Percentiles rank a stretch among this genome's conserved stretches.
Evolutionary conservation across 148 eudicot genomes (phyloP).

Genomic region (Rhododendron griersonianum): DNA sequence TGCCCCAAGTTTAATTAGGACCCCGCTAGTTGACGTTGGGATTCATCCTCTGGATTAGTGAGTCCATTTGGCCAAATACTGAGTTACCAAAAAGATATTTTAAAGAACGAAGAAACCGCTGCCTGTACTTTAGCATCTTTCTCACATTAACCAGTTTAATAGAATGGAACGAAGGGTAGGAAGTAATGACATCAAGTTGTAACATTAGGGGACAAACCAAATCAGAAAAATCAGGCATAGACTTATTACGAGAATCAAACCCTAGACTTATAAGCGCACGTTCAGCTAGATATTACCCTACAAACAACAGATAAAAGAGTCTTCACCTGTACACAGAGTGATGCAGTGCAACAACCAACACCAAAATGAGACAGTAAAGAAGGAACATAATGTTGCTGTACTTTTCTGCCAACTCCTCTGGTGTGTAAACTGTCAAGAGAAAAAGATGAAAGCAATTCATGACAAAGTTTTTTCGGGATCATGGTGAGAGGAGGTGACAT

Average conservation of each 20-base stretch:
- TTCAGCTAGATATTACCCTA: not conserved
- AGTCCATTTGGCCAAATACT: not conserved
- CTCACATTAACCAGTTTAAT: not conserved
- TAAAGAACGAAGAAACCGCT: not conserved
- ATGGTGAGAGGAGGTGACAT: not conserved
- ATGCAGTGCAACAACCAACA: conserved; percentile 61
- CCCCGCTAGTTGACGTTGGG: not conserved
- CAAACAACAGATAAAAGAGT: not conserved
- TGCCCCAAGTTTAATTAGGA: not conserved
- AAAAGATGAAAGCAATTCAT: not conserved
- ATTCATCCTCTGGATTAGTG: not conserved
- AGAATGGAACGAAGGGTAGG: not conserved
- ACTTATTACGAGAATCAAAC: not conserved
- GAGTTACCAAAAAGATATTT: not conserved
- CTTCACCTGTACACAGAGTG: conserved; percentile 85
- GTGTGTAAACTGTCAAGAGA: conserved; percentile 69
- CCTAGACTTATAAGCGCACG: not conserved
- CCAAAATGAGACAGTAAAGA: conserved; percentile 73
- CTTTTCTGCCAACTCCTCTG: conserved; percentile 91
- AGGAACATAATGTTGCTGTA: conserved; percentile 75
- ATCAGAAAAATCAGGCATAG: not conserved
- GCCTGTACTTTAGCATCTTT: not conserved
- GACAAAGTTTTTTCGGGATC: too few relatives aligned
- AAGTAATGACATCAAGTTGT: not conserved
- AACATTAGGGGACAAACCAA: not conserved